Conservation (phyloP, 2,329 filamentous ascomycete genomes). For the Trichoderma arundinaceum region DNA sequence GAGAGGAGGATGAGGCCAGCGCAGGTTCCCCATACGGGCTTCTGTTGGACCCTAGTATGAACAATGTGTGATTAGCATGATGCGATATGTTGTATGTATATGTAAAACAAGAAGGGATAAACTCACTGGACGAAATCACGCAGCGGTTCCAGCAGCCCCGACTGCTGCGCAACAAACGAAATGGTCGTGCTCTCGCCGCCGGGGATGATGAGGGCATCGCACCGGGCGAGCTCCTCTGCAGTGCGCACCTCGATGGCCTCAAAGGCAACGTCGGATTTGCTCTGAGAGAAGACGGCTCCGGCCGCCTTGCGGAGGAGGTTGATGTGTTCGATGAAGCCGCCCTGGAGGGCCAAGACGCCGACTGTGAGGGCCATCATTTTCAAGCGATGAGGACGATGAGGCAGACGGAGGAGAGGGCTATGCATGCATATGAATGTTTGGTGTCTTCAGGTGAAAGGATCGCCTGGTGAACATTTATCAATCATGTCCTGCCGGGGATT, state of each 20-base stretch:
- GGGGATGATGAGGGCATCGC: slow-evolving; percentile 85
- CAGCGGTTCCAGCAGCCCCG: slow-evolving; percentile 80
- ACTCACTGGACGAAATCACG: slow-evolving; percentile 87
- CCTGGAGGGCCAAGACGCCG: slow-evolving; percentile 79
- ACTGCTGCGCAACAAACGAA: slow-evolving; percentile 82
- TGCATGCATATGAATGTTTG: not conserved
- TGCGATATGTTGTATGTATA: not conserved
- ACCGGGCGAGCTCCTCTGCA: slow-evolving; percentile 68
- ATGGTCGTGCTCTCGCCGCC: slow-evolving; percentile 96
- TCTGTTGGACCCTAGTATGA: slow-evolving; percentile 66
- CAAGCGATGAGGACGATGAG: slow-evolving; percentile 21
- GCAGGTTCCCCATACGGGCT: slow-evolving; percentile 94
- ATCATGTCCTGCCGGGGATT: not conserved
- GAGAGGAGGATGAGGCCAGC: slow-evolving; percentile 91
- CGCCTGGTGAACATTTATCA: not conserved
- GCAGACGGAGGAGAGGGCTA: slow-evolving; percentile 24
- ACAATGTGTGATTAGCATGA: slow-evolving; percentile 3
- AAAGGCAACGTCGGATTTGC: slow-evolving; percentile 50
- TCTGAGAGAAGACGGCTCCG: slow-evolving; percentile 54
- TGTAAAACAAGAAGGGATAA: slow-evolving; percentile 31
- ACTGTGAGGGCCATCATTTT: slow-evolving; percentile 52
- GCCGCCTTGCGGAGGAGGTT: slow-evolving; percentile 74
- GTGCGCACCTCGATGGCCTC: slow-evolving; percentile 82
- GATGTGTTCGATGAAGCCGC: slow-evolving; percentile 90
- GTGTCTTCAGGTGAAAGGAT: not conserved